Evolutionary conservation across 2,329 filamentous ascomycete genomes (phyloP).

Genomic region (Zymoseptoria crescenta): DNA sequence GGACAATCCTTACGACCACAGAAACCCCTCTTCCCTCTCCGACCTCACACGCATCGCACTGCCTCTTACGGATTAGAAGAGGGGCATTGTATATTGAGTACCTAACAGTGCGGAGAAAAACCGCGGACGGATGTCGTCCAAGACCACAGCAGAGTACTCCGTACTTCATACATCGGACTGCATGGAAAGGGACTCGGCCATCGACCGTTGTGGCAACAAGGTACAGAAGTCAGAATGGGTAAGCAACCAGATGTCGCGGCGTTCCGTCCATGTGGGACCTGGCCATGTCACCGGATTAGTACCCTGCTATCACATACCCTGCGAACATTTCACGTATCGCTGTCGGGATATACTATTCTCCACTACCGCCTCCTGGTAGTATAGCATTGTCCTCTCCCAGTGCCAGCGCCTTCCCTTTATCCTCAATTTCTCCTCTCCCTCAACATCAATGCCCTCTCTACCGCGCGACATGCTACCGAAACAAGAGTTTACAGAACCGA

Average conservation of each 20-base stretch:
- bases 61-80: neutral
- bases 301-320: neutral
- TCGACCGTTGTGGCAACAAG: neutral
- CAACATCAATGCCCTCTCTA: too few species aligned
- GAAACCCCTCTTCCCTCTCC: neutral
- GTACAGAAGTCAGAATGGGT: neutral
- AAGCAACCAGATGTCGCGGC: neutral
- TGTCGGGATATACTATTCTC: neutral
- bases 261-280: neutral
- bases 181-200: too few species aligned
- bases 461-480: neutral
- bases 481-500: constrained; percentile 4
- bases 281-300: neutral
- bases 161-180: too few species aligned
- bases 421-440: neutral
- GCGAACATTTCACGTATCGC: neutral
- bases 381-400: neutral
- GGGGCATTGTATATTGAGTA: neutral
- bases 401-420: neutral
- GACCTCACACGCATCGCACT: neutral
- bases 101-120: neutral
- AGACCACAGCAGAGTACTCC: too few species aligned
- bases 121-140: neutral
- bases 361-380: neutral
- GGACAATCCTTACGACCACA: neutral